Percentiles rank a stretch among this genome's conserved stretches.
Conservation (phyloP, 1,284 basidiomycete species). For the Athelia sp. region DNA sequence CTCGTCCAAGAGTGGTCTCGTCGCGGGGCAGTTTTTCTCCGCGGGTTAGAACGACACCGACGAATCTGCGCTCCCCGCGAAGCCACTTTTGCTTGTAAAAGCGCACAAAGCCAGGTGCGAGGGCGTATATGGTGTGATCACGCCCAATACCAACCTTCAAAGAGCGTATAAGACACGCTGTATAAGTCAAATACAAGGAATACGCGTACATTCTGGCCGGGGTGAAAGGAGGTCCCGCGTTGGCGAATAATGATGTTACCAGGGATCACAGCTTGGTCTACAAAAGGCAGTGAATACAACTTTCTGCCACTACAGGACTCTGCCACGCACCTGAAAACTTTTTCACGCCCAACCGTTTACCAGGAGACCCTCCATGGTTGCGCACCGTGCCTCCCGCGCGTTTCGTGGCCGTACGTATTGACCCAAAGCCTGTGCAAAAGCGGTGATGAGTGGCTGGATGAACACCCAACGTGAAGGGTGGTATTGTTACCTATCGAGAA, state of each 20-base stretch:
- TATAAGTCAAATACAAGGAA: slow-evolving; percentile 5
- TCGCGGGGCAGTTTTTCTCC: slow-evolving; percentile 85
- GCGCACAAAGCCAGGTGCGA: slow-evolving; percentile 84
- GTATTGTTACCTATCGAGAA: slow-evolving; percentile 44
- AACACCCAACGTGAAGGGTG: slow-evolving; percentile 5
- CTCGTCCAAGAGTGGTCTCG: slow-evolving; percentile 64
- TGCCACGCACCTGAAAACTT: slow-evolving; percentile 78
- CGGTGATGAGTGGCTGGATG: slow-evolving; percentile 7
- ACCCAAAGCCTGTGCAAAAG: slow-evolving; percentile 36
- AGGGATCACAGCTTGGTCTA: slow-evolving; percentile 85
- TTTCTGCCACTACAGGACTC: slow-evolving; percentile 4
- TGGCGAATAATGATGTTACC: slow-evolving; percentile 94
- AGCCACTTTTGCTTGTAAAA: slow-evolving; percentile 81
- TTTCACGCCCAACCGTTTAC: slow-evolving; percentile 89
- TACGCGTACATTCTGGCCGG: slow-evolving; percentile 79
- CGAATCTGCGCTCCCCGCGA: slow-evolving; percentile 68
- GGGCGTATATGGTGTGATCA: slow-evolving; percentile 90
- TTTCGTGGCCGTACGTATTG: slow-evolving; percentile 90
- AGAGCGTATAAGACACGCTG: slow-evolving; percentile 11
- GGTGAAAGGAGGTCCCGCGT: slow-evolving; percentile 84
- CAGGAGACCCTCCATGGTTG: slow-evolving; percentile 88
- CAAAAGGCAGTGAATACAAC: slow-evolving; percentile 11
- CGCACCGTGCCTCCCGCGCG: slow-evolving; percentile 88
- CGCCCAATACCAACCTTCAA: slow-evolving; percentile 81
- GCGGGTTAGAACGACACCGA: slow-evolving; percentile 76